Conservation (phyloP, 345 rosid species). For the Eucalyptus regnans region DNA sequence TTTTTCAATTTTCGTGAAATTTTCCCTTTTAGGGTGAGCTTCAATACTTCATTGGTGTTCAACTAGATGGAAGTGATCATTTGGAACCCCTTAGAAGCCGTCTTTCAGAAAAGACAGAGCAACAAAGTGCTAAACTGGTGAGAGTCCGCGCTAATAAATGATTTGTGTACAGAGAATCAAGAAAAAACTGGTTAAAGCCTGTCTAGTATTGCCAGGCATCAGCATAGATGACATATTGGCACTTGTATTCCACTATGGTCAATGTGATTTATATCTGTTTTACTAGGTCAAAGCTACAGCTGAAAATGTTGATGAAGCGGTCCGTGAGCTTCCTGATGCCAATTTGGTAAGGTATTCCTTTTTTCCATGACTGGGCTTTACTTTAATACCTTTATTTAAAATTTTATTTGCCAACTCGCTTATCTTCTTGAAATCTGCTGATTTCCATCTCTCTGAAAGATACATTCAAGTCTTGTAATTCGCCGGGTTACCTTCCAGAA, state of each 20-base stretch:
- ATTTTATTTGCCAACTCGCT: not conserved
- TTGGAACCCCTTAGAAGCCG: constrained; percentile 76
- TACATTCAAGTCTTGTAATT: not conserved
- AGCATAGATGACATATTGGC: not conserved
- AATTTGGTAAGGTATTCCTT: constrained; percentile 83
- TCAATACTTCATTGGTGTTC: constrained; percentile 98
- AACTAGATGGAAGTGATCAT: constrained; percentile 95
- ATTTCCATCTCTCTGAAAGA: not conserved
- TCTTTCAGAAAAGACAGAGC: constrained; percentile 73
- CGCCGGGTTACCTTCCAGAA: not conserved
- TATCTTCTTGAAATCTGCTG: not conserved
- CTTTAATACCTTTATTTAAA: not conserved
- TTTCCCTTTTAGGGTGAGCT: constrained; percentile 67
- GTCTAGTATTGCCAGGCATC: not conserved
- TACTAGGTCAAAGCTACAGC: constrained; percentile 94
- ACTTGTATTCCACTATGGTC: not conserved
- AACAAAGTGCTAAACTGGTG: constrained; percentile 70
- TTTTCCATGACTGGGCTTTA: constrained; percentile 7
- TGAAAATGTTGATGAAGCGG: constrained; percentile 94
- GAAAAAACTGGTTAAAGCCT: not conserved
- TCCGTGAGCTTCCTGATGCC: constrained; percentile 97
- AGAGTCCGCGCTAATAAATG: not conserved
- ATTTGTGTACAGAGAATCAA: not conserved
- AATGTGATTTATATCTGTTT: not conserved
- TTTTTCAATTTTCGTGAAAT: not conserved